phyloP scores from a whole-genome alignment of 805 yeast genomes.

The Candida nanaspora region DNA sequence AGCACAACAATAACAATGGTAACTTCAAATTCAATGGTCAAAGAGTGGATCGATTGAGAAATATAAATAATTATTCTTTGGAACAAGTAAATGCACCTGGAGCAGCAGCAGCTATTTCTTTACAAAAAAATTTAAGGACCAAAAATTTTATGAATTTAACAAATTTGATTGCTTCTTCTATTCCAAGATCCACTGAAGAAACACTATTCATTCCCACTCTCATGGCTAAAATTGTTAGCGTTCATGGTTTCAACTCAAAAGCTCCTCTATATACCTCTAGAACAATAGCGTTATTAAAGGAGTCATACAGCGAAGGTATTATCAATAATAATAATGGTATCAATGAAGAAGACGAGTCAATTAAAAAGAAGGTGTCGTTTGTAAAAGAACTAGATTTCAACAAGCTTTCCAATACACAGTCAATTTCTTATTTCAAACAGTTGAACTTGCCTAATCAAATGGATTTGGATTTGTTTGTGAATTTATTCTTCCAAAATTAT shows the following conservation, averaged over 20 bases:
- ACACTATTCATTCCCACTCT: constrained; percentile 68
- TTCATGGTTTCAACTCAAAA: constrained; percentile 64
- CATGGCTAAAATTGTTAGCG: constrained; percentile 60
- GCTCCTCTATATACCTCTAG: constrained; percentile 68
- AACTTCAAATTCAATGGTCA: constrained; percentile 12
- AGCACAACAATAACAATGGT: no score
- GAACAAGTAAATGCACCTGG: constrained; percentile 73
- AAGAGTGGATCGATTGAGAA: constrained; percentile 17
- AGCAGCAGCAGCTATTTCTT: constrained; percentile 60
- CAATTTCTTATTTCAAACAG: constrained; percentile 36
- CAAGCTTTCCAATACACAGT: constrained; percentile 31
- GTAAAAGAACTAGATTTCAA: constrained; percentile 32
- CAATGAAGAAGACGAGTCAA: neutral
- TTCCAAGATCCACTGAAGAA: constrained; percentile 75
- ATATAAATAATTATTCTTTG: constrained; percentile 33
- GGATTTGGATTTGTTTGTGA: constrained; percentile 60
- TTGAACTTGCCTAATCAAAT: constrained; percentile 43
- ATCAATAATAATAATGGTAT: constrained; percentile 9
- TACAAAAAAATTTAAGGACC: constrained; percentile 36
- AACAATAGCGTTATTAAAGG: constrained; percentile 63
- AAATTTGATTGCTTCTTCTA: constrained; percentile 58
- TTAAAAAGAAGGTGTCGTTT: constrained; percentile 14
- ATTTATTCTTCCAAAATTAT: constrained; percentile 74
- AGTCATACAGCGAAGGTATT: constrained; percentile 29
- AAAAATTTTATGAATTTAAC: constrained; percentile 41